Evolutionary conservation across 495 filamentous ascomycete species (phyloP), one percentile per base, ranked within the genome.

Genomic region (Parachaetomium inaequale): DNA sequence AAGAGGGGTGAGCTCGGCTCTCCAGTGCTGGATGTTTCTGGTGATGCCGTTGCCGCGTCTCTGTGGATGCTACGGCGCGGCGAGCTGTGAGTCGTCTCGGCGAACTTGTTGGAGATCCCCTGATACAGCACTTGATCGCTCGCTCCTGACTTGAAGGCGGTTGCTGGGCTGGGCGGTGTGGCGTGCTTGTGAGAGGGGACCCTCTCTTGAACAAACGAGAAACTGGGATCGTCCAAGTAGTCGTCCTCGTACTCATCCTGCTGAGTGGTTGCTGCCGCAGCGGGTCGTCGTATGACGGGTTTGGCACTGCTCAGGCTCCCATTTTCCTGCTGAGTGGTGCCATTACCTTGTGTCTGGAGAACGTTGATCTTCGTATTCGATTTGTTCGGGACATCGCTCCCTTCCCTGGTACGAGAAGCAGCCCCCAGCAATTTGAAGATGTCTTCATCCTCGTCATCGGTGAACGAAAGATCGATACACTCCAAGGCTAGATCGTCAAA

Each of bases 391-490:
- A 11, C 46, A 28, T 28, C 23, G 5, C 11, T 26, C 23, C 19
- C 51, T 8, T 26, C 3, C 2, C 14, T 47, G 7, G 7, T 21
- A 3, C 23, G 28, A 12, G 19, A 17, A 23, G 2, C 17, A 55
- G 29, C n/a, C 4, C 14, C 38, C 32, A 28, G 8, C 0, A 4
- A 7, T 15, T 3, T 3, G 3, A 52, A 43, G 23, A 61, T 29
- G 21, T 34, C 34, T 3, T 53, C 49, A 14, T 21, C 36, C 21
- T 61, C 63, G 6, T 71, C 58, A 34, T 72, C 66, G 8, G 32
- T 40, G 14, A 31, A 62, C 0, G 69, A 71, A 23, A 79, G 69
- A 32, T 79, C 76, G 47, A 79, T 71, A 50, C 63, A 76, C 17
- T 78, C 76, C 32, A 75, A 53, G 45, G 73, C 69, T 19, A 66